phyloP scores from a whole-genome alignment of 345 rosid genomes.

The Euphorbia peplus region DNA sequence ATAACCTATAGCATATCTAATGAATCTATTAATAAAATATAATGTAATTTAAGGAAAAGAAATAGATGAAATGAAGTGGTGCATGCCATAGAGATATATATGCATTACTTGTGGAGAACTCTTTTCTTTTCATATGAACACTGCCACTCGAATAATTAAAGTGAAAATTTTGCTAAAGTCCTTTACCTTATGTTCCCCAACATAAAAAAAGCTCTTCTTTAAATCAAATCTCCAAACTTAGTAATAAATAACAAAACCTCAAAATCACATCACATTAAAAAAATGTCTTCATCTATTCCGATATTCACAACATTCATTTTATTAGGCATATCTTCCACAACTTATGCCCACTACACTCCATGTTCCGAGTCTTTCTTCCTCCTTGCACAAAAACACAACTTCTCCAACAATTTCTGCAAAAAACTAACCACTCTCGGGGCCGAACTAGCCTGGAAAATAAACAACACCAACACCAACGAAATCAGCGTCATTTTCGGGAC shows the following conservation, averaged over 20 bases:
- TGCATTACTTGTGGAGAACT: neutral
- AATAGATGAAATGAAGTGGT: neutral
- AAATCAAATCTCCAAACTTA: neutral
- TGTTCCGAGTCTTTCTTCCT: constrained; percentile 5
- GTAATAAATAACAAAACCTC: neutral
- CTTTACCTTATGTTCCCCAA: neutral
- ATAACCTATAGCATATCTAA: too few relatives aligned
- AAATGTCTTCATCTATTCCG: neutral
- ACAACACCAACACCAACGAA: neutral
- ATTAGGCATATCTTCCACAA: neutral
- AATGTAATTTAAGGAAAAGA: neutral
- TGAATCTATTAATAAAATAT: neutral
- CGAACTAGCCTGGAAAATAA: constrained; percentile 32
- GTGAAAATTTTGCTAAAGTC: neutral
- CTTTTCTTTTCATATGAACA: neutral
- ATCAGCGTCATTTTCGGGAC: constrained; percentile 35
- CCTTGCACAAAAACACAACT: neutral
- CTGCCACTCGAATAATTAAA: neutral
- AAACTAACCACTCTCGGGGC: constrained; percentile 32
- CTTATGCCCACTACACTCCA: neutral
- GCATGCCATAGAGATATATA: neutral
- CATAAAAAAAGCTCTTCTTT: neutral
- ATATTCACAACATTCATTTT: neutral
- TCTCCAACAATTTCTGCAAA: constrained; percentile 18
- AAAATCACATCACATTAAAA: neutral